phyloP scores from a whole-genome alignment of 2,329 filamentous ascomycete genomes.

The Diaporthe capsici region DNA sequence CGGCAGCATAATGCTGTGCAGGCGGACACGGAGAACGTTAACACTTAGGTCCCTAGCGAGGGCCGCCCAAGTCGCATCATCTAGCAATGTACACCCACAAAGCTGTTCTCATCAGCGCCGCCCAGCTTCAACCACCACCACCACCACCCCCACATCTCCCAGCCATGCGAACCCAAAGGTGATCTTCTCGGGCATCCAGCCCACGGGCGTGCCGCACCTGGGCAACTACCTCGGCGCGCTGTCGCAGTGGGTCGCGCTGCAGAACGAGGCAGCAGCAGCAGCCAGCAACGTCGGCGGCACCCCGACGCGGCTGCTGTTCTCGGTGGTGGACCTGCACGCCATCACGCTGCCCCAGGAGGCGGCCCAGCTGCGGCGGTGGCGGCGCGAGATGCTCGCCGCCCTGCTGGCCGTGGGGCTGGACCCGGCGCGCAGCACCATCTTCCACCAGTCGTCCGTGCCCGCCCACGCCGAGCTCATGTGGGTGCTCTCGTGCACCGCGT shows the following conservation, averaged over 20 bases:
- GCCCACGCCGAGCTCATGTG: slow-evolving; percentile 95
- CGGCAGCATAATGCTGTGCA: slow-evolving; percentile 28
- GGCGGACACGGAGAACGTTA: neutral
- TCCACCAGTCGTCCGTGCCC: slow-evolving; percentile 83
- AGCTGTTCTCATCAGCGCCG: slow-evolving; percentile 28
- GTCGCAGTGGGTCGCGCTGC: slow-evolving; percentile 86
- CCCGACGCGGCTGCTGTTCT: slow-evolving; percentile 77
- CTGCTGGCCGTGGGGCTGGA: slow-evolving; percentile 88
- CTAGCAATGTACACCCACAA: neutral
- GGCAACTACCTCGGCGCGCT: slow-evolving; percentile 96
- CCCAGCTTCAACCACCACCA: neutral
- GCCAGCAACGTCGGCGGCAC: slow-evolving; percentile 53
- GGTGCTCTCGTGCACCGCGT: slow-evolving; percentile 93
- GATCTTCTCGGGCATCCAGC: slow-evolving; percentile 97
- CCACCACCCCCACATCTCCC: slow-evolving; percentile 29
- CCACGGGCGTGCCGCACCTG: slow-evolving; percentile 92
- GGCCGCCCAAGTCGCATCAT: neutral
- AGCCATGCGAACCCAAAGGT: slow-evolving; percentile 54
- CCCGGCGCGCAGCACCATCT: slow-evolving; percentile 82
- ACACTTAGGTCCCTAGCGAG: neutral
- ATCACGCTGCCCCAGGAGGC: slow-evolving; percentile 84
- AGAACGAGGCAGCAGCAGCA: slow-evolving; percentile 70
- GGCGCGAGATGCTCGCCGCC: slow-evolving; percentile 82
- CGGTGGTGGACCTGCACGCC: slow-evolving; percentile 93
- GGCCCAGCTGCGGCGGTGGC: slow-evolving; percentile 71